These are phyloP conservation scores for Boletales sp. DNA, from an alignment of 768 basidiomycete genomes.

Conservation along the genomic window DNA sequence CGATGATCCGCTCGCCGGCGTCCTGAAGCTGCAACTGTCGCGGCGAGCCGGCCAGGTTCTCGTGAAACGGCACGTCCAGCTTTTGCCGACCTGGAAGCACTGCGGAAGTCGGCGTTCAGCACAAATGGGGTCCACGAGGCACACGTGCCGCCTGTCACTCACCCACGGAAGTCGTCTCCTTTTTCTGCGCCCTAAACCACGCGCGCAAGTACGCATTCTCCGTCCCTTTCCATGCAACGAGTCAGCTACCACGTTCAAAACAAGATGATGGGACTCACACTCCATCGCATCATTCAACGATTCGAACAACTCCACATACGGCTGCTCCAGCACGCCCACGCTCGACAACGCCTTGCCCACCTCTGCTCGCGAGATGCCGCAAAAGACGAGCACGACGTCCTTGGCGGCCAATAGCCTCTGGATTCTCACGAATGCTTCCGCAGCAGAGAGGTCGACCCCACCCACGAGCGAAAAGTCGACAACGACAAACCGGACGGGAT, in stretches of 20 bases:
- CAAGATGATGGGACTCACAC: slow-evolving; percentile 49
- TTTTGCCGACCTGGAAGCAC: slow-evolving; percentile 59
- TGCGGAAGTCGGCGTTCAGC: slow-evolving; percentile 13
- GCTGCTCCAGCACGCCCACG: slow-evolving; percentile 76
- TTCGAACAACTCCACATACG: slow-evolving; percentile 76
- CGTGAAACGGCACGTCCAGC: slow-evolving; percentile 43
- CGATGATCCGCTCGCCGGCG: slow-evolving; percentile 70
- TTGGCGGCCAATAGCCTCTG: slow-evolving; percentile 76
- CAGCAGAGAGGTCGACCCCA: slow-evolving; percentile 92
- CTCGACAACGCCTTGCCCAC: slow-evolving; percentile 72
- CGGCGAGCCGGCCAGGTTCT: slow-evolving; percentile 55
- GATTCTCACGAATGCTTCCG: slow-evolving; percentile 91
- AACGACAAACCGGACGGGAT: slow-evolving; percentile 86
- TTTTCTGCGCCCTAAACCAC: slow-evolving; percentile 68
- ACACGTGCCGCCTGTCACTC: slow-evolving; percentile 25
- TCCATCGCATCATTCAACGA: slow-evolving; percentile 90
- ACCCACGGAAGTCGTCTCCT: slow-evolving; percentile 46
- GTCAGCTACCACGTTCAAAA: slow-evolving; percentile 4
- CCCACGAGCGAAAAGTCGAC: slow-evolving; percentile 82
- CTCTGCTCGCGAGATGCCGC: slow-evolving; percentile 66
- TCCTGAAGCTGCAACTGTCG: slow-evolving; percentile 63
- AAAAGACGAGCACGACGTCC: slow-evolving; percentile 83
- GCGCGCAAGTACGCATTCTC: slow-evolving; percentile 89
- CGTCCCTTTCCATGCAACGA: slow-evolving; percentile 53
- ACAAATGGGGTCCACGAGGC: neutral